Percentiles rank a stretch among this genome's conserved stretches.
Conservation (phyloP, 1,139 yeast genomes). For the Pichia inconspicua region DNA sequence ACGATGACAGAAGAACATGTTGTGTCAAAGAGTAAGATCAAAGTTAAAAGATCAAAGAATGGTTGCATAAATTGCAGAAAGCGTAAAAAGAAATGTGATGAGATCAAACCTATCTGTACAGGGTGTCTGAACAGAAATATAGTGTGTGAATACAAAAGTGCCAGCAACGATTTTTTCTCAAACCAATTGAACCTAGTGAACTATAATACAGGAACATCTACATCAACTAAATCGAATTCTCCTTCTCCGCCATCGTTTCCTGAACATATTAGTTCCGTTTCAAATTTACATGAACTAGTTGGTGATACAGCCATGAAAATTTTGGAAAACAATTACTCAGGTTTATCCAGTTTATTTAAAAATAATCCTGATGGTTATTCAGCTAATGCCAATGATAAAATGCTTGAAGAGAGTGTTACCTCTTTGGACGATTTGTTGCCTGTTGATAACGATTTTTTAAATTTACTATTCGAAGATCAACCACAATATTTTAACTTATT, state of each 20-base stretch:
- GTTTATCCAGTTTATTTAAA: conserved; percentile 6
- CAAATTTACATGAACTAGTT: conserved; percentile 12
- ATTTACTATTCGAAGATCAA: conserved; percentile 13
- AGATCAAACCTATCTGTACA: conserved; percentile 25
- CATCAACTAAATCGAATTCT: neutral
- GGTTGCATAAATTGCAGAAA: conserved; percentile 24
- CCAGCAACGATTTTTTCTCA: neutral
- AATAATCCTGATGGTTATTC: neutral
- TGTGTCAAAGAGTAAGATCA: conserved; percentile 1
- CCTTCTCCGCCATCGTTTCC: neutral
- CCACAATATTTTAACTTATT: conserved; percentile 12
- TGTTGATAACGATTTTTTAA: conserved; percentile 11
- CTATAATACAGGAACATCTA: neutral
- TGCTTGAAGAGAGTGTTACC: neutral
- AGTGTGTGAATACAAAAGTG: conserved; percentile 16
- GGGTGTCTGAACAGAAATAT: conserved; percentile 24
- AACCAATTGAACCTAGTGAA: neutral
- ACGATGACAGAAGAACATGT: neutral
- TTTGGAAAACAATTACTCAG: conserved; percentile 12
- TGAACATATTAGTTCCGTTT: conserved; percentile 12
- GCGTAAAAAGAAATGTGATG: conserved; percentile 27
- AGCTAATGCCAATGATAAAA: neutral
- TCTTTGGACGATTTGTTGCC: conserved; percentile 8
- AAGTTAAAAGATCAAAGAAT: conserved; percentile 14
- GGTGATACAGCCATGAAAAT: conserved; percentile 18